These are phyloP conservation scores for Glutinoglossum americanum DNA, from an alignment of 495 filamentous ascomycete genomes.

Conservation along the genomic window DNA sequence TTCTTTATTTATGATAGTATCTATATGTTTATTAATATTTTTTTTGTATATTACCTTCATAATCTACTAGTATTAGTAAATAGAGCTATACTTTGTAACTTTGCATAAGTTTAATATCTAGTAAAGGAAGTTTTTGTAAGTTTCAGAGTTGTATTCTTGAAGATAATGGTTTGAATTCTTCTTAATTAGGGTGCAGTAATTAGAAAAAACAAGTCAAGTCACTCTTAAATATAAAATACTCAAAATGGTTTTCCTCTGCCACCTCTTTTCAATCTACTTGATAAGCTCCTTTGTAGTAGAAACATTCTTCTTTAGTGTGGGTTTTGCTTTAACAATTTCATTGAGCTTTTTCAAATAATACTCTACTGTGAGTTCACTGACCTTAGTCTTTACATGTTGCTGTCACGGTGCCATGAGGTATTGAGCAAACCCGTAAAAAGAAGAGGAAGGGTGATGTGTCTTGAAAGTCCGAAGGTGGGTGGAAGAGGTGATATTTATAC, in stretches of 20 bases:
- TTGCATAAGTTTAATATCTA: no score
- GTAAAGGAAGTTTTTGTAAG: no score
- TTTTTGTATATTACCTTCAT: no score
- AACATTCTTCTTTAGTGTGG: background rate
- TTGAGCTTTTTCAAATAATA: background rate
- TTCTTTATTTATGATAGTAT: no score
- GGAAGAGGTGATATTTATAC: conserved; percentile 1
- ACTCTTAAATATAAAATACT: background rate
- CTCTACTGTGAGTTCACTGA: background rate
- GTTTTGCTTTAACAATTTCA: background rate
- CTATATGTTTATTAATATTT: no score
- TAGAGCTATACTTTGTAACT: no score
- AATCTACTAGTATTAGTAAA: no score
- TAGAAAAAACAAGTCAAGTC: no score
- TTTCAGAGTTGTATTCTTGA: no score
- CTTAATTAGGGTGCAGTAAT: no score
- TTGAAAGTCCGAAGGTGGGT: background rate
- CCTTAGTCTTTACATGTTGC: background rate
- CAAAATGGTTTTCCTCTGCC: background rate
- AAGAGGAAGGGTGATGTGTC: background rate
- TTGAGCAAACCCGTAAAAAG: background rate
- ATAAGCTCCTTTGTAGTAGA: background rate
- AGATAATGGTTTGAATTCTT: no score
- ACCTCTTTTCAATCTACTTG: background rate
- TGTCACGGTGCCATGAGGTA: background rate